Evolutionary conservation across 306 rosid species (phyloP).

Genomic region (Vicia faba): DNA sequence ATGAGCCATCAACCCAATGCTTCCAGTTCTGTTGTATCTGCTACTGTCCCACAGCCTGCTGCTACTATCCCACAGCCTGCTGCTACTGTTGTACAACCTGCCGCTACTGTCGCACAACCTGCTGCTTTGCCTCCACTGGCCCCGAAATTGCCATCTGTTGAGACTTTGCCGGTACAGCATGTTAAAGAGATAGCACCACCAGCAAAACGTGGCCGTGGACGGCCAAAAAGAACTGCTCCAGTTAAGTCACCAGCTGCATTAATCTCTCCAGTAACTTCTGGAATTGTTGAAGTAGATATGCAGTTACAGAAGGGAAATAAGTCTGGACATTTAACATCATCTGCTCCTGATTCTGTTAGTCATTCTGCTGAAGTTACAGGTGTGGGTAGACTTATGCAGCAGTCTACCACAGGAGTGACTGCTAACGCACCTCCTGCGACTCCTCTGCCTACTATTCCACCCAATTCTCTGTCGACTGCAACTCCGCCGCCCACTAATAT

Average conservation of each 20-base stretch:
- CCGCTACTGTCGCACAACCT: constrained; percentile 44
- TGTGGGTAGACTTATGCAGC: constrained; percentile 41
- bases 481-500: constrained; percentile 16
- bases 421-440: constrained; percentile 46
- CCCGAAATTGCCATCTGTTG: constrained; percentile 50
- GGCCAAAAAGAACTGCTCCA: constrained; percentile 79
- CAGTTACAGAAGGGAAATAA: constrained; percentile 50
- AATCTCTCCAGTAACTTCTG: constrained; percentile 54
- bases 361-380: constrained; percentile 44
- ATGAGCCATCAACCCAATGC: constrained; percentile 44
- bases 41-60: constrained; percentile 47
- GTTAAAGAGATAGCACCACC: constrained; percentile 77
- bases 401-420: constrained; percentile 43
- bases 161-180: constrained; percentile 54
- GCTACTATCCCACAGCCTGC: constrained; percentile 45
- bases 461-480: constrained; percentile 46
- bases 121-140: constrained; percentile 44
- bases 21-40: constrained; percentile 48
- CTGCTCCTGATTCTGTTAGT: constrained; percentile 48
- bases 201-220: constrained; percentile 92
- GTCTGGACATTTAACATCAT: constrained; percentile 46
- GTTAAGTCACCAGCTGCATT: constrained; percentile 53
- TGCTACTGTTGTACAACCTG: constrained; percentile 43
- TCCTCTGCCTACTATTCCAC: constrained; percentile 44
- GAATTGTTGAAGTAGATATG: constrained; percentile 47